Evolutionary conservation across 2,329 filamentous ascomycete species (phyloP), one percentile per base, ranked within the genome.

Genomic region (Aplosporella prunicola): DNA sequence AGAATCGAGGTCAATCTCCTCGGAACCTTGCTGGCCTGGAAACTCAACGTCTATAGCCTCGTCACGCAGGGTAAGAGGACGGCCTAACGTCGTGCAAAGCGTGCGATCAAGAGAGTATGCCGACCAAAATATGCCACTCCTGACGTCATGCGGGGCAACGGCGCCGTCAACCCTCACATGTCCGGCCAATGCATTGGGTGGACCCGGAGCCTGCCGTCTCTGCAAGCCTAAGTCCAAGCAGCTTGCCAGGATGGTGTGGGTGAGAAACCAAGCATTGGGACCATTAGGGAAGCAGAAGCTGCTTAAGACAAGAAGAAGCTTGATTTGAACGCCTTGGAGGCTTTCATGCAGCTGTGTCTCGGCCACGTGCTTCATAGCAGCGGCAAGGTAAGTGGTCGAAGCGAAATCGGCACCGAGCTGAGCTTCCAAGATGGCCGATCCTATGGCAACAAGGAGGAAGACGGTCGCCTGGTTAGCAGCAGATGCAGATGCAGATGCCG

Each of bases 121-220:
- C 0, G 68, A 65, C 71, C 71, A 75, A 32, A 75, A 74, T 4
- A 73, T 62, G 2, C 71, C 55, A 0, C 68, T 70, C n/a, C 71
- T 55, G 61, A 73, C 67, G 43, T 75, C 70, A 26, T 71, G 68
- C 5, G 70, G 63, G 0, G 68, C 66, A 2, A 74, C 60, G 11
- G 25, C 14, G 20, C 26, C 26, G 10, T 27, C 34, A 0, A 58
- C 54, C 1, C 60, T 64, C 5, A 72, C 61, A 34, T 71, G 23
- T 9, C 9, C 10, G 4, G 4, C 8, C 7, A 18, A 6, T 2
- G 5, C 9, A 6, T 8, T 5, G 13, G 7, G 4, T 20, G 13
- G 22, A 36, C 26, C 25, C 13, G 20, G 13, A n/a, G 20, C 11
- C 18, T 36, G 34, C 15, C 24, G 61, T 15, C 71, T 58, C 37